These are phyloP conservation scores for Rosa chinensis DNA, from an alignment of 306 rosid genomes.

Conservation along the genomic window DNA sequence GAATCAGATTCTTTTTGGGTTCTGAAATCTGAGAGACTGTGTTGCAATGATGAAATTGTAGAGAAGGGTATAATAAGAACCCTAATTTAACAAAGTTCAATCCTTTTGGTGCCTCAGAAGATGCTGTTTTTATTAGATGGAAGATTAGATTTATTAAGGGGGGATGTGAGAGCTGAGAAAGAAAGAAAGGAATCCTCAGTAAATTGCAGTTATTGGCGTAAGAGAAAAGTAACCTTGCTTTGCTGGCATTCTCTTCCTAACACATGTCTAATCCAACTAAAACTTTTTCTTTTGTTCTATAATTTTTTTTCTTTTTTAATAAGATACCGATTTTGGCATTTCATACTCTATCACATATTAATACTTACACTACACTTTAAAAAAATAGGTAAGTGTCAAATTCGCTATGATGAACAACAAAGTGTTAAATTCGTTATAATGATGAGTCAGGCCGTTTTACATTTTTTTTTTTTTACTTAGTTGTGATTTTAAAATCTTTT, in stretches of 20 bases:
- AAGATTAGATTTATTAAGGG: background rate
- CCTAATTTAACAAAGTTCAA: constrained; percentile 48
- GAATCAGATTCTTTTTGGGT: constrained; percentile 37
- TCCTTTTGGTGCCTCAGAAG: constrained; percentile 27
- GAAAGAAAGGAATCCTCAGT: constrained; percentile 25
- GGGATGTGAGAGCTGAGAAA: constrained; percentile 29
- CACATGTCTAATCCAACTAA: background rate
- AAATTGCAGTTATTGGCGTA: constrained; percentile 30
- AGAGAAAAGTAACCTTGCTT: constrained; percentile 28
- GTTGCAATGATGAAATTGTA: constrained; percentile 15
- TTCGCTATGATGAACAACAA: background rate
- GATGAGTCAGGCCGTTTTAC: background rate
- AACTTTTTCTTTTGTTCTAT: background rate
- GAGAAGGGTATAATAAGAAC: constrained; percentile 37
- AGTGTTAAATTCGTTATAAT: background rate
- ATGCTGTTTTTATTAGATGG: constrained; percentile 17
- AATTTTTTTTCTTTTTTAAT: too few relatives aligned
- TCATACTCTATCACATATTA: background rate
- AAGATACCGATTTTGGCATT: background rate
- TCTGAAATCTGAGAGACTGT: constrained; percentile 25
- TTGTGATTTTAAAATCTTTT: background rate
- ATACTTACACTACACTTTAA: background rate
- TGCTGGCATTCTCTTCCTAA: constrained; percentile 28
- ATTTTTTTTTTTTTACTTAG: background rate
- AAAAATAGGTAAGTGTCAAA: background rate